Evolutionary conservation across 257 asterid genomes (phyloP).

Genomic region (Solanum appendiculatum): DNA sequence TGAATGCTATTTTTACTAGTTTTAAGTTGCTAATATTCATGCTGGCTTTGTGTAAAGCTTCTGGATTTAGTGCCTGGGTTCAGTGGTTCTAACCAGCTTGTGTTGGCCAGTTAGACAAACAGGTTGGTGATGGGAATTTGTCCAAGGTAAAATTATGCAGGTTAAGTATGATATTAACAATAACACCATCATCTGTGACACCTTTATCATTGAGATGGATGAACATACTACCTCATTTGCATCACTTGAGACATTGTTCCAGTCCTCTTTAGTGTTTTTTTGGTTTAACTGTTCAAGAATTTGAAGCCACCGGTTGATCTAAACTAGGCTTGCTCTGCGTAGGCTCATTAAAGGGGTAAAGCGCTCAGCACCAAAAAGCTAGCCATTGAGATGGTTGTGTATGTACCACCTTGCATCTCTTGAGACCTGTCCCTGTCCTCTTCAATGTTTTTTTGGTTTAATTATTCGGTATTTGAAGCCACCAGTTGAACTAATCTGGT

Average conservation of each 20-base stretch:
- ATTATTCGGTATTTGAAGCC: not conserved
- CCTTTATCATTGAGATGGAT: conserved; percentile 13
- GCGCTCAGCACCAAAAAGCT: not conserved
- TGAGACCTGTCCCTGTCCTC: not conserved
- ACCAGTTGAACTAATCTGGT: not conserved
- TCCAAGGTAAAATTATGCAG: not conserved
- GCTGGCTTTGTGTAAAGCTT: not conserved
- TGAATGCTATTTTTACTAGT: not conserved
- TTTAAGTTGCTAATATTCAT: not conserved
- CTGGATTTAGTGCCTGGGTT: not conserved
- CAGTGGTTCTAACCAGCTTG: not conserved
- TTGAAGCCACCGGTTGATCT: not conserved
- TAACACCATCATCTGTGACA: not conserved
- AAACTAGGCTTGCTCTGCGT: not conserved
- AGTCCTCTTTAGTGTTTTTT: not conserved
- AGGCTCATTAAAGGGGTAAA: not conserved
- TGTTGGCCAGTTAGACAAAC: not conserved
- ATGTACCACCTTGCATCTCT: not conserved
- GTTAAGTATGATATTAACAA: not conserved
- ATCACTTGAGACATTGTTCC: not conserved
- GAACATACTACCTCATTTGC: not conserved
- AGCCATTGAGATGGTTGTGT: not conserved
- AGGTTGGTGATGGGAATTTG: not conserved
- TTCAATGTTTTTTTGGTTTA: not conserved
- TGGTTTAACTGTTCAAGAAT: not conserved